A percentile compares a stretch with the other conserved stretches of the same genome.
These are phyloP conservation scores for Neobulgaria alba DNA, from an alignment of 2,329 filamentous ascomycete genomes.

Conservation along the genomic window DNA sequence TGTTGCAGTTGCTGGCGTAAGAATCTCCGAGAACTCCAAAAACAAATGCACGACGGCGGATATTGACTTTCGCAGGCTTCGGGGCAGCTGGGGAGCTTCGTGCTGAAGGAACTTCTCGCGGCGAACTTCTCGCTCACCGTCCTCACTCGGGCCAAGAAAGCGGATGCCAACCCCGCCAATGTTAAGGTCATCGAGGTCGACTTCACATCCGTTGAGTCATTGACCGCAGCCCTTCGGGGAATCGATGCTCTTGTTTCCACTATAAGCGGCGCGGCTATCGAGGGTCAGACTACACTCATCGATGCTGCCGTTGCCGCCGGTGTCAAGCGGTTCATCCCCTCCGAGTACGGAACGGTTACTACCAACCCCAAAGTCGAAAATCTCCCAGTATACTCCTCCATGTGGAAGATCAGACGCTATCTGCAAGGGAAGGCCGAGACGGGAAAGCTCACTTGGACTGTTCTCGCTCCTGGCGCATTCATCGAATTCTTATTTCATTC, in stretches of 20 bases:
- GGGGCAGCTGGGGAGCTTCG: slow-evolving; percentile 17
- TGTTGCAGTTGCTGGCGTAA: slow-evolving; percentile 19
- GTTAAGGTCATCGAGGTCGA: slow-evolving; percentile 33
- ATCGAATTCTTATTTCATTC: slow-evolving; percentile 44
- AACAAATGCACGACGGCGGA: slow-evolving; percentile 10
- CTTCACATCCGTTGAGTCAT: slow-evolving; percentile 35
- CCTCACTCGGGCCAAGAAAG: slow-evolving; percentile 15
- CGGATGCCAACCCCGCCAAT: slow-evolving; percentile 11
- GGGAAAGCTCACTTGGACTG: slow-evolving; percentile 42
- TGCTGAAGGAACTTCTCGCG: slow-evolving; percentile 19
- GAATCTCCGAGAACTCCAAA: slow-evolving; percentile 1
- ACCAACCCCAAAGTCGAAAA: slow-evolving; percentile 9
- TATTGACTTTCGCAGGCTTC: slow-evolving; percentile 14
- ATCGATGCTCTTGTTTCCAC: slow-evolving; percentile 20
- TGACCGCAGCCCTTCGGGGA: slow-evolving; percentile 29
- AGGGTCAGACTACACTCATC: slow-evolving; percentile 34
- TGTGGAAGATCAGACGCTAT: slow-evolving; percentile 13
- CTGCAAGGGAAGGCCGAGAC: slow-evolving; percentile 12
- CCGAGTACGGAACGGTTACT: slow-evolving; percentile 40
- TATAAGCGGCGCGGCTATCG: slow-evolving; percentile 5
- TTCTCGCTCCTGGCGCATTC: slow-evolving; percentile 44
- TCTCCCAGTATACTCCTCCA: slow-evolving; percentile 10
- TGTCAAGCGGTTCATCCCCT: slow-evolving; percentile 52
- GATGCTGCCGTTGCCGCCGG: slow-evolving; percentile 50
- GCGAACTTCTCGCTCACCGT: slow-evolving; percentile 17